phyloP scores from a whole-genome alignment of 768 basidiomycete genomes.

The Leucosporidium creatinivorum region DNA sequence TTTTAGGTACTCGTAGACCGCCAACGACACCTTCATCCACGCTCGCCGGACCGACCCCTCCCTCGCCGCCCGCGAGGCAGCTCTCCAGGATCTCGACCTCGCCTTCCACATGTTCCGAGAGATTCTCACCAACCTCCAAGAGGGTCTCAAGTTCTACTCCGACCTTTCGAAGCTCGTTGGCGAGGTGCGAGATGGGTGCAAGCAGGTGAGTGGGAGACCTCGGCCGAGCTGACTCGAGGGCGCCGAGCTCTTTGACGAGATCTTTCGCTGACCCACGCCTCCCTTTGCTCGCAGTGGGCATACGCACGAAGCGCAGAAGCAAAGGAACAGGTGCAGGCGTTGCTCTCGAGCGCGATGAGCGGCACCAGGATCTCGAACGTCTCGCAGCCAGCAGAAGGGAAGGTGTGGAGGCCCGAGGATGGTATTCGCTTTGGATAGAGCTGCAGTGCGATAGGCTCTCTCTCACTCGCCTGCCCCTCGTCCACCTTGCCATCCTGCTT shows the following conservation, averaged over 20 bases:
- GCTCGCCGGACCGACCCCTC: constrained; percentile 46
- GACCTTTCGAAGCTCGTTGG: constrained; percentile 63
- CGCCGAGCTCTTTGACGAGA: neutral
- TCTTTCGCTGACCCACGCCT: neutral
- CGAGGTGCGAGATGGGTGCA: constrained; percentile 20
- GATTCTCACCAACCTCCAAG: constrained; percentile 72
- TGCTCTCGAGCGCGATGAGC: no score
- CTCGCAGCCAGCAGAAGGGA: no score
- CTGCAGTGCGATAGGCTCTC: no score
- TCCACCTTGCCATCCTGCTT: no score
- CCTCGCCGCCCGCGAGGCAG: constrained; percentile 71
- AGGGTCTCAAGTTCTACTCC: constrained; percentile 74
- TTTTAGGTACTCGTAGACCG: constrained; percentile 44
- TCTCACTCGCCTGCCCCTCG: no score
- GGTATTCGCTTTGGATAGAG: no score
- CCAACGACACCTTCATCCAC: constrained; percentile 72
- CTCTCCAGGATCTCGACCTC: constrained; percentile 70
- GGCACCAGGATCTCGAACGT: no score
- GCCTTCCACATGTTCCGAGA: constrained; percentile 84
- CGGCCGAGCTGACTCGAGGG: no score
- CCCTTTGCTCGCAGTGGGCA: neutral
- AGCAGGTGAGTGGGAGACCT: constrained; percentile 12
- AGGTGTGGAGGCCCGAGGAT: no score
- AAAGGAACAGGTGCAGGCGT: constrained; percentile 59
- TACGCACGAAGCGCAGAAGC: constrained; percentile 12